A percentile compares a stretch with the other conserved stretches of the same genome.
Evolutionary conservation across 176 grass and related monocot species (phyloP).

Genomic region (Dactylis glomerata): DNA sequence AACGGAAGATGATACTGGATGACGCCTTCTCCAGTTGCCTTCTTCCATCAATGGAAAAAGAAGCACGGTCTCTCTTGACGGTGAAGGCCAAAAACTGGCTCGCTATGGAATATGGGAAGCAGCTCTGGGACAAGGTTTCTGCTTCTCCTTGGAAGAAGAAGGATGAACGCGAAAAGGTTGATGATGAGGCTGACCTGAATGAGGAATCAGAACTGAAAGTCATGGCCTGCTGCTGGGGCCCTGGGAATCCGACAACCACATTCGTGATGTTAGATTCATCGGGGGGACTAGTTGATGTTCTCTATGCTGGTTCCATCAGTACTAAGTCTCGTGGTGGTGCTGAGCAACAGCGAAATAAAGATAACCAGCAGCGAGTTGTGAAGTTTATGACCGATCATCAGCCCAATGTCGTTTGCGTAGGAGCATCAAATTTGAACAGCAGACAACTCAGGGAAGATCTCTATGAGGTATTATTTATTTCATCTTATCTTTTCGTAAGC

Average conservation of each 20-base stretch:
- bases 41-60: slow-evolving; percentile 88
- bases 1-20: slow-evolving; percentile 90
- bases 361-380: slow-evolving; percentile 74
- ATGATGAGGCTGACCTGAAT: slow-evolving; percentile 51
- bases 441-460: slow-evolving; percentile 92
- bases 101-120: slow-evolving; percentile 77
- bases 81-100: slow-evolving; percentile 73
- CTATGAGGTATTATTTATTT: slow-evolving; percentile 62
- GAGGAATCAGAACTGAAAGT: slow-evolving; percentile 74
- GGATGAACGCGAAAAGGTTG: slow-evolving; percentile 45
- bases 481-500: neutral
- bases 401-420: slow-evolving; percentile 85
- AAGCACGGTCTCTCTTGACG: slow-evolving; percentile 67
- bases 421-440: slow-evolving; percentile 76
- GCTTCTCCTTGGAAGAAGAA: slow-evolving; percentile 86
- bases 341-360: slow-evolving; percentile 75
- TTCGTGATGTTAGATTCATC: slow-evolving; percentile 89
- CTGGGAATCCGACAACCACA: slow-evolving; percentile 89
- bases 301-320: slow-evolving; percentile 90
- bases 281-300: slow-evolving; percentile 90
- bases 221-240: slow-evolving; percentile 96
- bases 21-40: slow-evolving; percentile 80
- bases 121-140: slow-evolving; percentile 76
- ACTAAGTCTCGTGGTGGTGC: slow-evolving; percentile 69
- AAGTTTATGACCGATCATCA: slow-evolving; percentile 95